Conservation (phyloP, 345 rosid genomes). For the Angophora floribunda region DNA sequence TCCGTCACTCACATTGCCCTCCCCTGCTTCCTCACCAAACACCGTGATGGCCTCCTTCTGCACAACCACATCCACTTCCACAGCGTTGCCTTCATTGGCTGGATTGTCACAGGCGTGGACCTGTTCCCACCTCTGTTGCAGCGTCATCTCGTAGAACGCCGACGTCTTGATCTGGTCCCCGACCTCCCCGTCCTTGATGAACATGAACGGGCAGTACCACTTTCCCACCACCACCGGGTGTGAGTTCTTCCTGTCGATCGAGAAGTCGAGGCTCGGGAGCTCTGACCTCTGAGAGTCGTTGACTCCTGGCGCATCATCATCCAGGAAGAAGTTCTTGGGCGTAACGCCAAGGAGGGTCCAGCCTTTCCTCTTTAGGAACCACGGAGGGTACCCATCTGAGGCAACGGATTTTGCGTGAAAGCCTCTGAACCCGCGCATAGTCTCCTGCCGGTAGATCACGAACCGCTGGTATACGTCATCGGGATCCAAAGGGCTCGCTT, state of each 20-base stretch:
- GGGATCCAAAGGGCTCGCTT: constrained; percentile 17
- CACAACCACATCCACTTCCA: constrained; percentile 13
- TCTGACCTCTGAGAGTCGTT: constrained; percentile 14
- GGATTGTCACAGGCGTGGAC: not conserved
- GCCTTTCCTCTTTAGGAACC: constrained; percentile 28
- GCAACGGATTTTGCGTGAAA: constrained; percentile 37
- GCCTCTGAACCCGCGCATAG: not conserved
- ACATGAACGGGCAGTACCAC: constrained; percentile 72
- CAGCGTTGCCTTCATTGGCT: not conserved
- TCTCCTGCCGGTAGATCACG: constrained; percentile 5
- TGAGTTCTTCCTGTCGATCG: not conserved
- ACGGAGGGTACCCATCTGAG: constrained; percentile 39
- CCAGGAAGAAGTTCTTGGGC: constrained; percentile 9
- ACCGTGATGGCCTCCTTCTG: constrained; percentile 19
- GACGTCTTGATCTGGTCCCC: constrained; percentile 31
- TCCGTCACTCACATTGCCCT: constrained; percentile 2
- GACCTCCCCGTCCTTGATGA: constrained; percentile 26
- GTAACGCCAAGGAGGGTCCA: constrained; percentile 24
- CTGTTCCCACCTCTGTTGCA: constrained; percentile 25
- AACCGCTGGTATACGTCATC: constrained; percentile 20
- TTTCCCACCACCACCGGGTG: constrained; percentile 31
- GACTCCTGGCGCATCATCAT: constrained; percentile 46
- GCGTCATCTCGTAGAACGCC: constrained; percentile 37
- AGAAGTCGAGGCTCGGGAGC: constrained; percentile 30
- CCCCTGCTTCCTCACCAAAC: constrained; percentile 7